Conservation (phyloP, 2,329 filamentous ascomycete species). For the Knufia fluminis region DNA sequence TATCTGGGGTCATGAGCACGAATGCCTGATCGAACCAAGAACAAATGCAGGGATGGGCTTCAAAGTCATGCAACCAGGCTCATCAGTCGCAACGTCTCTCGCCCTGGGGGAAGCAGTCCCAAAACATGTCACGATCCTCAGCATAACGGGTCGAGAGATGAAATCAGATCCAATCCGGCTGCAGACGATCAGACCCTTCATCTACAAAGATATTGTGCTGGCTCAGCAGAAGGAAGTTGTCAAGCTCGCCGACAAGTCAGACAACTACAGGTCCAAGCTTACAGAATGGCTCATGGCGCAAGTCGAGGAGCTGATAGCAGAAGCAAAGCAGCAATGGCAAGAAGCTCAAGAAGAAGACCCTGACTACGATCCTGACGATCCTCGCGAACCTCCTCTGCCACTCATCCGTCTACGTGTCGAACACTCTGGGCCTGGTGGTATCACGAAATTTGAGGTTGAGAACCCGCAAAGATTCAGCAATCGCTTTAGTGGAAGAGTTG, state of each 20-base stretch:
- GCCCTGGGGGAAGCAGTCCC: conserved; percentile 80
- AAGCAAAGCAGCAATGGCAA: conserved; percentile 74
- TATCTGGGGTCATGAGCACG: conserved; percentile 96
- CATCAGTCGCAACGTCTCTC: conserved; percentile 87
- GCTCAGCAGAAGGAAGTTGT: conserved; percentile 67
- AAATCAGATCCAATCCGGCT: conserved; percentile 69
- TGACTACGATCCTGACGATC: conserved; percentile 43
- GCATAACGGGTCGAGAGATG: conserved; percentile 73
- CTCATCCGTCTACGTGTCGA: conserved; percentile 86
- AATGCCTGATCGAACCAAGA: conserved; percentile 79
- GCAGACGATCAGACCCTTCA: conserved; percentile 82
- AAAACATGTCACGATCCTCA: conserved; percentile 84
- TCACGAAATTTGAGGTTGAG: conserved; percentile 70
- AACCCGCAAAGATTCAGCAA: conserved; percentile 96
- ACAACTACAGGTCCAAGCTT: conserved; percentile 73
- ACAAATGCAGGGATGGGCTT: conserved; percentile 83
- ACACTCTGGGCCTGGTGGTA: conserved; percentile 65
- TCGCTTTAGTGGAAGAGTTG: conserved; percentile 78
- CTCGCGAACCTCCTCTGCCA: conserved; percentile 53
- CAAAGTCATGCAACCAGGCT: conserved; percentile 94
- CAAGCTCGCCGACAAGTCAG: conserved; percentile 60
- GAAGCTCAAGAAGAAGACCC: conserved; percentile 60
- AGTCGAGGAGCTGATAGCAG: conserved; percentile 76
- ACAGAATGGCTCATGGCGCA: conserved; percentile 66
- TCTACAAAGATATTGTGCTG: conserved; percentile 73